These are phyloP conservation scores for Penicillium thymicola DNA, from an alignment of 2,329 filamentous ascomycete species.

Conservation along the genomic window DNA sequence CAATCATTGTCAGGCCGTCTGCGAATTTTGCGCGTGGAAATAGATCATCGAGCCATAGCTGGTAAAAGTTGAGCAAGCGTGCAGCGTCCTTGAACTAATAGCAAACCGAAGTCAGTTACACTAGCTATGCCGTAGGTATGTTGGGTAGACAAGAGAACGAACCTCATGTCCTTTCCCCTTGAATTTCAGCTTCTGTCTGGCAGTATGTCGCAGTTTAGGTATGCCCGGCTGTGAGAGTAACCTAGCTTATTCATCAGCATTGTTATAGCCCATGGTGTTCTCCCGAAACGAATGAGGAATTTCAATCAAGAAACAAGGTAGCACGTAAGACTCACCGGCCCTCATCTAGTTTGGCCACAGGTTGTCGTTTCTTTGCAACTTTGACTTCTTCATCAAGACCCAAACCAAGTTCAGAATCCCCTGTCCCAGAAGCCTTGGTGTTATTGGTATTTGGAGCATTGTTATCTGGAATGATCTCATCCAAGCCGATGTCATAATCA, in stretches of 20 bases:
- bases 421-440: conserved; percentile 19
- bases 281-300: not conserved
- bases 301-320: not conserved
- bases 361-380: conserved; percentile 71
- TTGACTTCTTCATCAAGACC: conserved; percentile 86
- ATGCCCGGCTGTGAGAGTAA: conserved; percentile 82
- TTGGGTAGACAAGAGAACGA: not conserved
- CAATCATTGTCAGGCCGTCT: conserved; percentile 84
- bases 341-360: conserved; percentile 84
- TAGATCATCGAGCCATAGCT: conserved; percentile 93
- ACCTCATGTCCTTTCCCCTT: conserved; percentile 95
- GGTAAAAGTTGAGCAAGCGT: conserved; percentile 82
- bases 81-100: conserved; percentile 76
- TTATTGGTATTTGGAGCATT: conserved; percentile 15
- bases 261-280: not conserved
- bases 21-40: conserved; percentile 93
- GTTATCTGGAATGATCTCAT: conserved; percentile 47
- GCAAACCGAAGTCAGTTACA: conserved; percentile 6
- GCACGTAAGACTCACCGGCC: conserved; percentile 51
- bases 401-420: conserved; percentile 54
- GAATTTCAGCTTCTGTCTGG: conserved; percentile 67
- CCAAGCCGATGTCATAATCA: conserved; percentile 66
- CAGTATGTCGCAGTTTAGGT: conserved; percentile 70
- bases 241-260: conserved; percentile 43
- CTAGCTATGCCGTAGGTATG: not conserved